Base-by-base conservation (phyloP, 1,139 yeast genomes). In the Meyerozyma elateridarum region DNA sequence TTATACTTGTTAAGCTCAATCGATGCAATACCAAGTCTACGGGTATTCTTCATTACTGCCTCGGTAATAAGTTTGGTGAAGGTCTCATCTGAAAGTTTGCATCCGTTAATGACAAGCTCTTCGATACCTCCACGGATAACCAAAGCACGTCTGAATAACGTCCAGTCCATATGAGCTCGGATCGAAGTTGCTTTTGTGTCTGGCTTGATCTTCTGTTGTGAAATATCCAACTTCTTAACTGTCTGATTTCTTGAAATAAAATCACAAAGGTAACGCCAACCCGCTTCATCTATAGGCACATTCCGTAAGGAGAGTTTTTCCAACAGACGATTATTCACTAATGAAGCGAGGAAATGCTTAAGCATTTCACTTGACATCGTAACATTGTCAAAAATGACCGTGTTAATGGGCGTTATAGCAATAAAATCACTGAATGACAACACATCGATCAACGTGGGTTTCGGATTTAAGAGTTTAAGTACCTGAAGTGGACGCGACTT, bases 361-460 rank as follows among this genome's bases (percentile, higher is more conserved):
- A 88, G 60, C 96, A 87, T 88, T 44, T 84, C 91, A 1, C 83
- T 76, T 5, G 85, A 74, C 62, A 89, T 66, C 4, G 81, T 64
- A 20, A 85, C 95, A 48, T 87, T 85, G 56, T 89, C 96, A 48
- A 89, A 82, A 7, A 83, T 76, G 4, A 89, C 70, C 2, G 84
- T 79, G 37, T 78, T 76, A 22, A 89, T 79, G 1, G 95, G 95
- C 0, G 85, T 84, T 27, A 87, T 81, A 1, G 95, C 75, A 34
- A 89, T 65, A 49, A 89, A 89, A 54, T 89, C 97, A 39, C 89
- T 73, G 52, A 89, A 87, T 3, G 96, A 85, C 36, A 87, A 69
- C 6, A 88, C 76, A 59, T 89, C 97, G 46, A 89, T 85, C 42
- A 88, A 60, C 0, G 97, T 88, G 2, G 97, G 97, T 41, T 80